Evolutionary conservation across 192 early-diverging fungal genomes (phyloP).

Genomic region (Entomortierella lignicola): DNA sequence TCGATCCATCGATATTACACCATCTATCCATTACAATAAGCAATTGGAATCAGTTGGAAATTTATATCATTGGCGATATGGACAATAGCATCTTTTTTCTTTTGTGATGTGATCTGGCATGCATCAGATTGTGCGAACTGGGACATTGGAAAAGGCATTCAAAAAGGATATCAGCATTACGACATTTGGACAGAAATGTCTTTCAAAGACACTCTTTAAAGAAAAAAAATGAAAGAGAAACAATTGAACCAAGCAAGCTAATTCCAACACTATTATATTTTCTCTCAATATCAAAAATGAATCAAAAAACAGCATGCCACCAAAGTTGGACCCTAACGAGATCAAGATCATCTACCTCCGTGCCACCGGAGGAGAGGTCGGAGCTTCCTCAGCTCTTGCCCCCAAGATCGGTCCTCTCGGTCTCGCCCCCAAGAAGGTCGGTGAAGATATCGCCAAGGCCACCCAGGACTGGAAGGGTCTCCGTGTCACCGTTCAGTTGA

Average conservation of each 20-base stretch:
- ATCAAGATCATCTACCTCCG: constrained; percentile 91
- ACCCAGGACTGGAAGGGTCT: constrained; percentile 99
- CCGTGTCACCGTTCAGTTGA: constrained; percentile 97
- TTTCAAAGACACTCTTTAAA: too few relatives aligned
- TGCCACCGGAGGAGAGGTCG: constrained; percentile 97
- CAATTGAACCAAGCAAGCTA: neutral
- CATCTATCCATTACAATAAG: too few relatives aligned
- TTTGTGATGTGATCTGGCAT: too few relatives aligned
- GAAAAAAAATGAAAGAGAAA: neutral
- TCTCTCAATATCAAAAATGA: neutral
- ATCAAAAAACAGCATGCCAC: constrained; percentile 71
- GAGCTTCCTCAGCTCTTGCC: constrained; percentile 96
- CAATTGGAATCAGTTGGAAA: too few relatives aligned
- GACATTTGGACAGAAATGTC: too few relatives aligned
- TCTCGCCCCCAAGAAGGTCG: constrained; percentile 99
- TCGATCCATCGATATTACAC: neutral
- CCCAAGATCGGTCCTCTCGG: constrained; percentile 99
- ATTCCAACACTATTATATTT: neutral
- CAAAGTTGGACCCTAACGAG: constrained; percentile 88
- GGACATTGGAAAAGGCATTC: too few relatives aligned
- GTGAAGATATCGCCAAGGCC: constrained; percentile 99
- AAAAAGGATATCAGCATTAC: too few relatives aligned
- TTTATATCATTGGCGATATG: too few relatives aligned
- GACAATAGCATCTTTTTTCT: too few relatives aligned
- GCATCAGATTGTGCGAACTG: too few relatives aligned